Conservation (phyloP, 768 basidiomycete species). For the Trametes sanguinea region DNA sequence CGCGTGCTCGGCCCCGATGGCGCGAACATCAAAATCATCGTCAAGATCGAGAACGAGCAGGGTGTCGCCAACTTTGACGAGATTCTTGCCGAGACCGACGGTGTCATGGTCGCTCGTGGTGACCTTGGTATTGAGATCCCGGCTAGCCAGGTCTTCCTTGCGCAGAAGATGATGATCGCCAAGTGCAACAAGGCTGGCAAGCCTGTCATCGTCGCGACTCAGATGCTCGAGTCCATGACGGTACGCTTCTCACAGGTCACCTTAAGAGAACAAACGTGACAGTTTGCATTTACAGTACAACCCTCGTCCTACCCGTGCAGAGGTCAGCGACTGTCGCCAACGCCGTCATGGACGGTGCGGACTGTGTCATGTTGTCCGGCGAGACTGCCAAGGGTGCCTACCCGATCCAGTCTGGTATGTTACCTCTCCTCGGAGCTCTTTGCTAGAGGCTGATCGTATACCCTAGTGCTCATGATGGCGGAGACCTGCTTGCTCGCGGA, state of each 20-base stretch:
- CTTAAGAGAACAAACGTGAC: background rate
- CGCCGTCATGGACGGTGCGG: constrained; percentile 96
- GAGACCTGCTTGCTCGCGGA: constrained; percentile 98
- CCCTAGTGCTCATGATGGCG: constrained; percentile 95
- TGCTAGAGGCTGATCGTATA: background rate
- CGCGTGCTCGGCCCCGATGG: constrained; percentile 93
- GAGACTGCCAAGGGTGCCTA: constrained; percentile 99
- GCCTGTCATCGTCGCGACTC: constrained; percentile 97
- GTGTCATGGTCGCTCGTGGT: constrained; percentile 99
- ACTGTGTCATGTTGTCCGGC: constrained; percentile 99
- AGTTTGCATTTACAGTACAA: constrained; percentile 72
- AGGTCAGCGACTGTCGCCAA: constrained; percentile 99
- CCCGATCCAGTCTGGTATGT: constrained; percentile 88
- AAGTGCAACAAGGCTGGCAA: constrained; percentile 99
- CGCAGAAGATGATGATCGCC: constrained; percentile 99
- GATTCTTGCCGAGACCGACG: constrained; percentile 91
- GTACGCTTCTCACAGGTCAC: constrained; percentile 44
- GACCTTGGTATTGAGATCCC: constrained; percentile 99
- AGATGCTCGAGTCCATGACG: constrained; percentile 99
- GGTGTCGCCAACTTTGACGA: constrained; percentile 99
- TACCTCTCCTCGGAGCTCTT: background rate
- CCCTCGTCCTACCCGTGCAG: constrained; percentile 97
- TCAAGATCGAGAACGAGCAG: constrained; percentile 99
- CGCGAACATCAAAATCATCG: constrained; percentile 96
- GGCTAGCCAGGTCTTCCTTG: constrained; percentile 98